These are phyloP conservation scores for Starmera quercuum DNA, from an alignment of 805 yeast species.

Conservation along the genomic window DNA sequence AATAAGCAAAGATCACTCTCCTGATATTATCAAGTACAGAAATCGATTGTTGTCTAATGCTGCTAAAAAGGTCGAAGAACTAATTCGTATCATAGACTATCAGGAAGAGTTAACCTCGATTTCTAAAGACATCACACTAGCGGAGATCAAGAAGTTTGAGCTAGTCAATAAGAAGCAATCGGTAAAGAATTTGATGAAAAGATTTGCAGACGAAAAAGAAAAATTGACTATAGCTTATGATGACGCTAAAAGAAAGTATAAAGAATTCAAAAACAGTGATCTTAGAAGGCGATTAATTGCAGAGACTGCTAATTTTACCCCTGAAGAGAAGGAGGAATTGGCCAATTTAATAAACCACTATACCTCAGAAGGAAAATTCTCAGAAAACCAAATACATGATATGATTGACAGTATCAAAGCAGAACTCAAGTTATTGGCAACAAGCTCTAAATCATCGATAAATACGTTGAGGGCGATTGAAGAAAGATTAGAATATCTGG, in stretches of 20 bases:
- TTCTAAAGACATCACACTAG: constrained; percentile 18
- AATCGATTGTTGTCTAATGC: constrained; percentile 16
- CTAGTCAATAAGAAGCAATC: constrained; percentile 29
- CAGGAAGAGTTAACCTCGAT: constrained; percentile 19
- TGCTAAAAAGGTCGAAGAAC: constrained; percentile 16
- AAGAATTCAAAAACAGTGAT: constrained; percentile 15
- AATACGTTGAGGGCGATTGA: constrained; percentile 24
- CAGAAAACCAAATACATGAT: constrained; percentile 28
- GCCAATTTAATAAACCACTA: constrained; percentile 32
- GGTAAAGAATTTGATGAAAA: constrained; percentile 20
- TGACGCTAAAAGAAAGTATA: constrained; percentile 20
- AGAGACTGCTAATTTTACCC: constrained; percentile 26
- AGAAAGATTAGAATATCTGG: constrained; percentile 14
- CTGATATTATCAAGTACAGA: constrained; percentile 26
- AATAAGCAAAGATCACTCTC: constrained; percentile 33
- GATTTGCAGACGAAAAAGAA: constrained; percentile 22
- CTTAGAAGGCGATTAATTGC: constrained; percentile 18
- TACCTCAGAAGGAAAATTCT: constrained; percentile 27
- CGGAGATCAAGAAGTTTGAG: constrained; percentile 27
- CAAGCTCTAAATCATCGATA: constrained; percentile 31
- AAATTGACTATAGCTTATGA: constrained; percentile 19
- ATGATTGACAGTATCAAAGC: constrained; percentile 39
- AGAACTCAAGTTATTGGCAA: constrained; percentile 29
- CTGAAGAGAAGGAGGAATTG: constrained; percentile 30
- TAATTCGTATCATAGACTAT: constrained; percentile 12